Base-by-base conservation (phyloP, 1,139 yeast species). In the Yamadazyma songkhlaensis region DNA sequence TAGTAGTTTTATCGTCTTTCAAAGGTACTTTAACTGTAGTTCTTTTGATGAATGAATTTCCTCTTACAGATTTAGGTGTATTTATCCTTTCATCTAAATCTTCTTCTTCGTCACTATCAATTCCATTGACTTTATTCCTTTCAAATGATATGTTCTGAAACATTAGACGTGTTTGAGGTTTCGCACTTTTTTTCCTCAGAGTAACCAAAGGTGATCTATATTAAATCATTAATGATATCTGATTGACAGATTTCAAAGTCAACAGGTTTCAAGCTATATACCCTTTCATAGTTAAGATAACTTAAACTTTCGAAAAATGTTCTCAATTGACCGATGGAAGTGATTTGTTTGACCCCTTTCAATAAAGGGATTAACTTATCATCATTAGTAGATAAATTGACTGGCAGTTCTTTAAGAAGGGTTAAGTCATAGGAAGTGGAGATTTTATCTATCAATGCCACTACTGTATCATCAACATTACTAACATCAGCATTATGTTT, bases 241-340 rank as follows among this genome's bases (percentile, higher is more conserved):
- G 57, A 56, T 38, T 68, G 69, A 50, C 88, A 78, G 1, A 66
- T 64, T 0, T 55, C 62, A 22, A 54, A 34, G 52, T 87, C 86
- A 1, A 77, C 61, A 2, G 52, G 54, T 28, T 63, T 67, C 51
- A 86, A 61, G 7, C 80, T 72, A 53, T 82, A 89, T 14, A 76
- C 74, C 46, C 83, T 74, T 54, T 89, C 96, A 55, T 82, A 89
- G 45, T 81, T 82, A 31, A 76, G 71, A 43, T 84, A 75, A 48
- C 95, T 80, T 42, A 87, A 62, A 37, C 77, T 80, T 48, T 82
- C 84, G 53, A 85, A 84, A 53, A 86, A 89, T 9, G 75, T 74
- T 39, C 82, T 74, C 46, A 90, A 63, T 32, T 74, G 73, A 2
- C 71, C 59, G n/a, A 83, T 54, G 29, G 69, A 67, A 2, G 59